These are phyloP conservation scores for Spergularia marina DNA, from an alignment of 148 eudicot species.

Conservation along the genomic window DNA sequence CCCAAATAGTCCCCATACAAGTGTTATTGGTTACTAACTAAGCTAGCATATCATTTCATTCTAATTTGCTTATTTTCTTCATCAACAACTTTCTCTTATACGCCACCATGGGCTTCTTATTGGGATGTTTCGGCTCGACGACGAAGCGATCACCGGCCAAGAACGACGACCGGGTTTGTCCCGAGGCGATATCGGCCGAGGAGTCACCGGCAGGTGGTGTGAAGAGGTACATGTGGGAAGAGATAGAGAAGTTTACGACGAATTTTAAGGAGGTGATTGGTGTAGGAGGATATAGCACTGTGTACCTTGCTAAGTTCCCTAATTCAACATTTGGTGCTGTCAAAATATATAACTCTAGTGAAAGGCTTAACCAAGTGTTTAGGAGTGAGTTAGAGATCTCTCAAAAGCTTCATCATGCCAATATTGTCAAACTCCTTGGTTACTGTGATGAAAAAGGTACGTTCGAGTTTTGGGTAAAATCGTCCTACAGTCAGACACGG, in stretches of 20 bases:
- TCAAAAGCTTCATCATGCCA: slow-evolving; percentile 43
- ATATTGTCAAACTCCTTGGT: slow-evolving; percentile 66
- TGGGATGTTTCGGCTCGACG: slow-evolving; percentile 25
- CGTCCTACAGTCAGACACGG: not conserved
- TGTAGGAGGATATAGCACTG: slow-evolving; percentile 73
- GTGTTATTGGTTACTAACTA: not conserved
- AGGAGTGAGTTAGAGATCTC: slow-evolving; percentile 64
- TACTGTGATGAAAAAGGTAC: slow-evolving; percentile 66
- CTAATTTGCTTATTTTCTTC: not conserved
- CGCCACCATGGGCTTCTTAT: slow-evolving; percentile 30
- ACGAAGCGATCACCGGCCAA: not conserved
- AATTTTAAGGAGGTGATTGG: slow-evolving; percentile 57
- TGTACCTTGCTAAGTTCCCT: slow-evolving; percentile 58
- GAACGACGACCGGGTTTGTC: slow-evolving; percentile 23
- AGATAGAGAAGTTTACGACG: slow-evolving; percentile 37
- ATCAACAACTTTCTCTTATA: not conserved
- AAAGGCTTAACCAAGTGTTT: slow-evolving; percentile 49
- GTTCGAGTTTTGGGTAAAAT: not conserved
- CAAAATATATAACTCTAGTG: slow-evolving; percentile 51
- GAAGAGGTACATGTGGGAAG: slow-evolving; percentile 59
- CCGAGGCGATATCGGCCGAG: slow-evolving; percentile 9
- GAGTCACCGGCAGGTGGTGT: slow-evolving; percentile 10
- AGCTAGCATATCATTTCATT: not conserved
- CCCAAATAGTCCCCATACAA: not conserved
- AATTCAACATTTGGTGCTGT: slow-evolving; percentile 50